These are phyloP conservation scores for Phytophthora aleatoria DNA, from an alignment of 352 stramenopile species.

Conservation along the genomic window DNA sequence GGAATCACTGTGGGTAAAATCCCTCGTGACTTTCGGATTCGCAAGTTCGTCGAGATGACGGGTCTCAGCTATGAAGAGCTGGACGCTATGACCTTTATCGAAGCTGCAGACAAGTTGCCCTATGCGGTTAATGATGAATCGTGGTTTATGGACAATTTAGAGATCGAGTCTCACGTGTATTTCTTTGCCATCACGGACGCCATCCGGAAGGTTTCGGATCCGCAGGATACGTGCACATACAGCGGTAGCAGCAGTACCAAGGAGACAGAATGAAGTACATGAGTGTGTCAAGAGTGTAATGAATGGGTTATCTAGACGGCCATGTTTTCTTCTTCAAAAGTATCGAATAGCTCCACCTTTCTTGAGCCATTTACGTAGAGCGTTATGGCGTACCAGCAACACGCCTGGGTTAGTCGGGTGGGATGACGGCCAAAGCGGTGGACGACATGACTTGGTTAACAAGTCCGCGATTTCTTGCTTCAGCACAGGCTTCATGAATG, in stretches of 20 bases:
- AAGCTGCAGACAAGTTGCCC: conserved; percentile 40
- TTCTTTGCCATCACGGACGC: conserved; percentile 25
- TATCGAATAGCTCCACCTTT: conserved; percentile 49
- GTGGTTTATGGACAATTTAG: conserved; percentile 36
- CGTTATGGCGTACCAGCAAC: conserved; percentile 54
- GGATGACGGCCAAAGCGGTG: conserved; percentile 50
- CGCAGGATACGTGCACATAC: conserved; percentile 26
- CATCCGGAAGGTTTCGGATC: conserved; percentile 22
- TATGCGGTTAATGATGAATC: conserved; percentile 21
- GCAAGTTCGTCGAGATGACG: conserved; percentile 68
- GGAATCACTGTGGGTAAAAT: conserved; percentile 41
- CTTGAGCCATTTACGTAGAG: conserved; percentile 59
- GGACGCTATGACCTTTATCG: conserved; percentile 51
- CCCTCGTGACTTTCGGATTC: conserved; percentile 58
- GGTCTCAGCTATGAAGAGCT: conserved; percentile 46
- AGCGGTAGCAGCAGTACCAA: conserved; percentile 10
- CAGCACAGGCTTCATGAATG: conserved; percentile 66
- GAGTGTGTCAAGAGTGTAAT: no score
- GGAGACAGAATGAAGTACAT: not conserved
- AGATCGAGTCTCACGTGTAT: conserved; percentile 21
- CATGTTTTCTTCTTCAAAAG: conserved; percentile 28
- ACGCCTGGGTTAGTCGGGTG: conserved; percentile 69
- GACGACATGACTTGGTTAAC: conserved; percentile 52
- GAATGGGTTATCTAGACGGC: no score
- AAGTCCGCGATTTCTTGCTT: conserved; percentile 56